Evolutionary conservation across 208 protist species (phyloP).

Genomic region (Histomonas meleagridis): DNA sequence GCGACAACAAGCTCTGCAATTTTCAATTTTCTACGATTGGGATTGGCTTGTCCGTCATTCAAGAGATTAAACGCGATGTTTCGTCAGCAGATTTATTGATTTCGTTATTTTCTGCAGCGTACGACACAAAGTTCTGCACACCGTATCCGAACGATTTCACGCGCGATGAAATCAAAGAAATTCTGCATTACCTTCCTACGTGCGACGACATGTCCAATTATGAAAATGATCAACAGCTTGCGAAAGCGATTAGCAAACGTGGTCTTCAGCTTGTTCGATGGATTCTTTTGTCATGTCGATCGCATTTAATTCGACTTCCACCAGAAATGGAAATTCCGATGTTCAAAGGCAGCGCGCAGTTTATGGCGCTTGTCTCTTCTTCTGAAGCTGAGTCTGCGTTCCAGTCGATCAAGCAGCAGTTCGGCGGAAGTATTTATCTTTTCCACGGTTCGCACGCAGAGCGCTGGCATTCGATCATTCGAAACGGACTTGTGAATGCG

Average conservation of each 20-base stretch:
- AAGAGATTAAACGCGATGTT: not conserved
- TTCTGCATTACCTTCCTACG: not conserved
- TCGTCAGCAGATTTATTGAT: not conserved
- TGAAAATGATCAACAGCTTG: not conserved
- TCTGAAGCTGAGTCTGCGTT: conserved; percentile 11
- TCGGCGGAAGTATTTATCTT: not conserved
- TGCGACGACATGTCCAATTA: not conserved
- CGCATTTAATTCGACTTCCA: not conserved
- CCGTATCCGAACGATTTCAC: not conserved
- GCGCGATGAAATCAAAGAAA: not conserved
- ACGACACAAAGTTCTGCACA: not conserved
- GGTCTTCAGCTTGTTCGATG: not conserved
- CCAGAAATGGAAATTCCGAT: not conserved
- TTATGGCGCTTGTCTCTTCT: not conserved
- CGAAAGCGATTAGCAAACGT: not conserved
- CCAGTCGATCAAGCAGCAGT: not conserved
- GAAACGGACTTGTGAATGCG: conserved; percentile 29
- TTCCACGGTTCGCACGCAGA: not conserved
- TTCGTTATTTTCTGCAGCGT: not conserved
- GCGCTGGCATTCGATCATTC: conserved; percentile 13
- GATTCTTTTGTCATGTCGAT: not conserved
- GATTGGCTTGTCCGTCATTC: not conserved
- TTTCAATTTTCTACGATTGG: conserved; percentile 1
- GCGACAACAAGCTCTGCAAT: conserved; percentile 21
- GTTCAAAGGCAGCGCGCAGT: not conserved